Conservation (phyloP, 257 asterid species). For the Dorcoceras hygrometricum region DNA sequence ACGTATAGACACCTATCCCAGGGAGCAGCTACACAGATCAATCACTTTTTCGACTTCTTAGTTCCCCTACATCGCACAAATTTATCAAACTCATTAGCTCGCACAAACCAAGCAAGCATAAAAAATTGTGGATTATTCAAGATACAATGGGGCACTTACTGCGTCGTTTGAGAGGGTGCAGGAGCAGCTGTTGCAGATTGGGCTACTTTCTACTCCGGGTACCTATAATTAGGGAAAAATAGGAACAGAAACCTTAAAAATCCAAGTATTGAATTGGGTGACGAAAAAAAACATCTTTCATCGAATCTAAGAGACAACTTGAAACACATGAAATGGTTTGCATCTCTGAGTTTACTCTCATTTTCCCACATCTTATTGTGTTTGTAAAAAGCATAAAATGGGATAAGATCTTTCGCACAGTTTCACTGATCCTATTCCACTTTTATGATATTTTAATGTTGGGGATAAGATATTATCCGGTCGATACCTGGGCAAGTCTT, state of each 20-base stretch:
- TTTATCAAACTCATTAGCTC: not conserved
- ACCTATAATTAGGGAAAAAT: conserved; percentile 26
- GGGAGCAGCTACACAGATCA: not conserved
- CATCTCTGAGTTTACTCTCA: not conserved
- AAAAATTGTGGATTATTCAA: too few species aligned
- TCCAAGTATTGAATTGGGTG: not conserved
- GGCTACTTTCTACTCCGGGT: conserved; percentile 44
- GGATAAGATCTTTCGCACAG: too few species aligned
- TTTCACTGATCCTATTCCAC: not conserved
- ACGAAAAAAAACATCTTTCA: not conserved
- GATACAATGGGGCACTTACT: conserved; percentile 37
- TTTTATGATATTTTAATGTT: not conserved
- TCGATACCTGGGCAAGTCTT: conserved; percentile 41
- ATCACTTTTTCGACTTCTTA: conserved; percentile 46
- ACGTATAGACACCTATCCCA: not conserved
- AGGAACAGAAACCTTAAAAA: not conserved
- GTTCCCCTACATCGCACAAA: conserved; percentile 25
- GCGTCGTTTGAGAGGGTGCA: conserved; percentile 52
- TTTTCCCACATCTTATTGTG: too few species aligned
- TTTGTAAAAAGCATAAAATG: not conserved
- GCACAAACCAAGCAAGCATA: not conserved
- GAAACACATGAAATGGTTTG: not conserved
- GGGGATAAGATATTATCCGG: not conserved
- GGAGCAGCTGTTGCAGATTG: conserved; percentile 35
- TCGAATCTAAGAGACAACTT: not conserved